phyloP scores from a whole-genome alignment of 2,329 filamentous ascomycete genomes.

The Xenoacremonium recifei region DNA sequence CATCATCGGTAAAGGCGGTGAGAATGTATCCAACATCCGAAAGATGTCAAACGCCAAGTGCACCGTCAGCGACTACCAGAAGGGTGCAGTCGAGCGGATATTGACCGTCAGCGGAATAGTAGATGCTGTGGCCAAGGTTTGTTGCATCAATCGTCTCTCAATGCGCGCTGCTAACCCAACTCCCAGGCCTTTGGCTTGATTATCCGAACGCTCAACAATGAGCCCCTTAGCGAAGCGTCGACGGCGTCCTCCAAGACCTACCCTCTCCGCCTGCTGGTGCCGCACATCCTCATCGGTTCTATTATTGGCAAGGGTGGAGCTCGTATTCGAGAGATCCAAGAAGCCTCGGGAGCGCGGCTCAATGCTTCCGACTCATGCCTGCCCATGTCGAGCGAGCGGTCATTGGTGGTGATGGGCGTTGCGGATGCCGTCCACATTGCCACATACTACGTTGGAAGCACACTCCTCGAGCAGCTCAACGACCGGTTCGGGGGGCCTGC shows the following conservation, averaged over 20 bases:
- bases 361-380: constrained; percentile 96
- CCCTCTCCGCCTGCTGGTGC: constrained; percentile 89
- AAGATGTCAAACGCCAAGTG: constrained; percentile 95
- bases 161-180: constrained; percentile 25
- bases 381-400: constrained; percentile 92
- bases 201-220: constrained; percentile 96
- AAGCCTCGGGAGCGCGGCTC: constrained; percentile 91
- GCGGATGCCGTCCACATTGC: constrained; percentile 98
- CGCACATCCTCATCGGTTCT: constrained; percentile 95
- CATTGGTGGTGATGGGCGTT: constrained; percentile 96
- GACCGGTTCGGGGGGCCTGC: constrained; percentile 94
- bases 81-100: constrained; percentile 95
- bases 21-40: constrained; percentile 97
- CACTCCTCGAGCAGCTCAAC: constrained; percentile 94
- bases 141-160: constrained; percentile 17
- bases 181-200: constrained; percentile 92
- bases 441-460: constrained; percentile 97
- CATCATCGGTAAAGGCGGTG: constrained; percentile 96
- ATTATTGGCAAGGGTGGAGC: constrained; percentile 98
- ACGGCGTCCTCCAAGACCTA: constrained; percentile 96
- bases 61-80: constrained; percentile 97
- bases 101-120: constrained; percentile 95
- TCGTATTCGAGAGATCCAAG: constrained; percentile 96
- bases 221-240: constrained; percentile 83
- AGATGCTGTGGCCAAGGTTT: constrained; percentile 93